These are phyloP conservation scores for Boletus vinaceobasis DNA, from an alignment of 768 basidiomycete species.

Conservation along the genomic window DNA sequence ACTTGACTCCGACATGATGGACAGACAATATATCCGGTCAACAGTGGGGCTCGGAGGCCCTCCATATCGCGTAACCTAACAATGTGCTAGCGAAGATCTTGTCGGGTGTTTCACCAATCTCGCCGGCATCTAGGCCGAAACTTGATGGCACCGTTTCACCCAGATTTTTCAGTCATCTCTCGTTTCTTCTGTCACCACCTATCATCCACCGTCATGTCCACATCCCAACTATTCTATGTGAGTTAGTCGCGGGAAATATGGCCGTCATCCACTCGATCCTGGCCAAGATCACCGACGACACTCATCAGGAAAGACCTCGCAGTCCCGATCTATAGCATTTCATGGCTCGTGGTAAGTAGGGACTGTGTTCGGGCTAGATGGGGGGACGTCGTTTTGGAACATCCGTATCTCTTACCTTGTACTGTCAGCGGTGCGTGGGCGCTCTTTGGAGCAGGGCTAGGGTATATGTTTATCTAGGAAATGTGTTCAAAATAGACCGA, in stretches of 20 bases:
- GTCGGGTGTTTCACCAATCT: conserved; percentile 57
- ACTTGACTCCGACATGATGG: too few species aligned
- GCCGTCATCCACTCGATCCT: conserved; percentile 61
- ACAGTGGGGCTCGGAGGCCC: too few species aligned
- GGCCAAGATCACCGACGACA: conserved; percentile 58
- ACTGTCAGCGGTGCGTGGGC: conserved; percentile 8
- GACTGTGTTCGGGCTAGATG: conserved; percentile 22
- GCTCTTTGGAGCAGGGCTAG: conserved; percentile 5
- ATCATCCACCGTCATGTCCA: background rate
- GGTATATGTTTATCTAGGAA: conserved; percentile 20
- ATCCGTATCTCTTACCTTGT: conserved; percentile 19
- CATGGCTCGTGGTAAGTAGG: conserved; percentile 60
- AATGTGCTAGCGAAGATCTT: conserved; percentile 35
- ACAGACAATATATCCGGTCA: too few species aligned
- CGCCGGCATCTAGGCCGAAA: conserved; percentile 47
- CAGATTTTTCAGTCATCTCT: conserved; percentile 46
- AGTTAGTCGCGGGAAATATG: conserved; percentile 56
- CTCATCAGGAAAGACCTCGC: conserved; percentile 58
- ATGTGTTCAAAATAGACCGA: background rate
- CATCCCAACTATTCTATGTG: conserved; percentile 37
- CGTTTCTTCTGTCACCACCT: background rate
- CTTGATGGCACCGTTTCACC: conserved; percentile 46
- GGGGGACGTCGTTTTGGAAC: conserved; percentile 5
- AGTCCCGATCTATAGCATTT: conserved; percentile 55
- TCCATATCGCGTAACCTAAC: background rate